A percentile compares a stretch with the other conserved stretches of the same genome.
phyloP scores from a whole-genome alignment of 2,329 filamentous ascomycete species.

The Ophiostoma perfectum region DNA sequence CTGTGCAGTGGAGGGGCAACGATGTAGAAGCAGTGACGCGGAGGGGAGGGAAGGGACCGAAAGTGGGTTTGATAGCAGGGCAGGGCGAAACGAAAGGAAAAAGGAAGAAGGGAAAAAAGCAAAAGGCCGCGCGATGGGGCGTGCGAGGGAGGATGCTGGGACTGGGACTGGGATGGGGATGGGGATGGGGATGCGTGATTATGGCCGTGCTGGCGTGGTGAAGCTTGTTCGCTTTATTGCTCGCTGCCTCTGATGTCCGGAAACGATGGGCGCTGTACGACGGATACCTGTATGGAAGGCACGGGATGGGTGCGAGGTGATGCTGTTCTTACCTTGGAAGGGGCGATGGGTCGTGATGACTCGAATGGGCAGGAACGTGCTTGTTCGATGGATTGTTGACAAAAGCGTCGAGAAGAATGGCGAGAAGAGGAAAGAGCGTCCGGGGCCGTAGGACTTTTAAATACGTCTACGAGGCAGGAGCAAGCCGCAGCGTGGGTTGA shows the following conservation, averaged over 20 bases:
- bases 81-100: no score
- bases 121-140: not conserved
- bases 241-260: slow-evolving; percentile 17
- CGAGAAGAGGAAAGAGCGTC: slow-evolving; percentile 14
- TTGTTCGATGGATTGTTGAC: not conserved
- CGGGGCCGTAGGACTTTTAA: slow-evolving; percentile 17
- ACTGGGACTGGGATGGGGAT: not conserved
- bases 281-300: not conserved
- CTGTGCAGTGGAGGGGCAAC: slow-evolving; percentile 25
- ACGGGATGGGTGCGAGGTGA: slow-evolving; percentile 5
- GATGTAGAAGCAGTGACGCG: slow-evolving; percentile 10
- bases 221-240: slow-evolving; percentile 21
- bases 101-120: not conserved
- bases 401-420: slow-evolving; percentile 5
- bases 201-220: slow-evolving; percentile 10
- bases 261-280: not conserved
- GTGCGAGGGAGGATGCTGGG: not conserved
- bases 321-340: slow-evolving; percentile 10
- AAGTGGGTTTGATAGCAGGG: slow-evolving; percentile 9
- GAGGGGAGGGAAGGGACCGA: slow-evolving; percentile 1
- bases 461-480: slow-evolving; percentile 12
- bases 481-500: slow-evolving; percentile 9
- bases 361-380: slow-evolving; percentile 14
- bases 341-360: not conserved
- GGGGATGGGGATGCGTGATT: slow-evolving; percentile 20